Evolutionary conservation across 2,329 filamentous ascomycete species (phyloP), one percentile per base, ranked within the genome.

Genomic region (Aureobasidium sp.): DNA sequence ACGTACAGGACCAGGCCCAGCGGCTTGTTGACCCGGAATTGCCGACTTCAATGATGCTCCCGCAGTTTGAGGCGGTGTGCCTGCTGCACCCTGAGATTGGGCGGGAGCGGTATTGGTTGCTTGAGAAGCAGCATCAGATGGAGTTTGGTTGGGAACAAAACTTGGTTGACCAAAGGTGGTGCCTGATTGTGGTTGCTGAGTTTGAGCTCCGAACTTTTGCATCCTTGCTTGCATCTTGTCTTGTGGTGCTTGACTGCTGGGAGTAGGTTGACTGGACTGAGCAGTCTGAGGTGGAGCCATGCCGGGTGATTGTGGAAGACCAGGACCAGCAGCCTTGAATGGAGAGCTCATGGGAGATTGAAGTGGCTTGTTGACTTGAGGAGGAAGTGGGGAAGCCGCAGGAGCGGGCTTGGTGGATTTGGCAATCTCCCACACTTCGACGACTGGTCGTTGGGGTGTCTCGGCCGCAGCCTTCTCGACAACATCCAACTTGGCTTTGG

Each of bases 341-440:
- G 69, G 63, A 29, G 48, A 61, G 34, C 59, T 61, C 49, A 53
- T 53, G 27, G 58, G 59, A 39, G 59, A 48, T 13, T 61, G 59
- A 10, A 66, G 63, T 44, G 70, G 65, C 25, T 65, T 66, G 41
- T 65, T 64, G 39, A 49, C 49, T 27, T 42, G 30, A 13, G 62
- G 50, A 13, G 65, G 34, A 47, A 58, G 39, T 11, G 67, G 60
- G 7, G 66, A 67, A 47, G 70, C 61, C 45, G 67, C 62, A 15
- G 66, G 68, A 44, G 70, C 62, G 48, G 70, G 66, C 57, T 72
- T 68, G 25, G 85, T 82, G 59, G 76, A 78, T 74, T 93, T 92
- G 0, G 88, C 91, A 59, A 89, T 77, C 65, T 88, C 86, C 89
- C 90, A 97, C 0, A 97, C 92, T 74, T 97, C 91, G 10, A 79